phyloP scores from a whole-genome alignment of 768 basidiomycete genomes.

The Trametes cubensis region DNA sequence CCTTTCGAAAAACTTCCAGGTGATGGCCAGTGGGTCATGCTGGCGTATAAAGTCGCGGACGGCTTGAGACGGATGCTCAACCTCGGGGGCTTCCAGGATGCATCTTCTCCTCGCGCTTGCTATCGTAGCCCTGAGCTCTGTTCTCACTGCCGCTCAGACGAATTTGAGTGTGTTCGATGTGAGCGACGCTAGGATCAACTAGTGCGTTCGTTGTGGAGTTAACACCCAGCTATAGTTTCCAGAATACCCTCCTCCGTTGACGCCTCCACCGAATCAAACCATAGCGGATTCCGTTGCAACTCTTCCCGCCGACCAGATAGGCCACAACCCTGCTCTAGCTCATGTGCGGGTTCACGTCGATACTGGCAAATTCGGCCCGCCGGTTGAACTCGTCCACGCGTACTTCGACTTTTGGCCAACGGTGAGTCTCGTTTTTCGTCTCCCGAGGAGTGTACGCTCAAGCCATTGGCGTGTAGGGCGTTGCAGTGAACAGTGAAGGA shows the following conservation, averaged over 20 bases:
- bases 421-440: conserved; percentile 4
- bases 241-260: conserved; percentile 25
- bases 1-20: not conserved
- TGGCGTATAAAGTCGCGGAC: not conserved
- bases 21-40: not conserved
- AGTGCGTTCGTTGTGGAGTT: conserved; percentile 19
- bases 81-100: not conserved
- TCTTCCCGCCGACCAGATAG: conserved; percentile 9
- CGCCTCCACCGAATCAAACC: conserved; percentile 18
- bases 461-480: conserved; percentile 9
- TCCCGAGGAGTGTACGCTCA: not conserved
- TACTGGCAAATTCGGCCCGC: conserved; percentile 23
- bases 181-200: conserved; percentile 6
- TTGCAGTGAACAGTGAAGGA: conserved; percentile 24
- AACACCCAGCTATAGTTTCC: conserved; percentile 13
- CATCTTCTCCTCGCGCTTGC: not conserved
- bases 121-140: not conserved
- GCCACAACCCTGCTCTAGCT: conserved; percentile 1
- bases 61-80: not conserved
- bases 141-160: not conserved
- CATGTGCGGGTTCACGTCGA: conserved; percentile 19
- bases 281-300: conserved; percentile 12
- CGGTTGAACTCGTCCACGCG: conserved; percentile 23
- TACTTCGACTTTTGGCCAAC: conserved; percentile 28
- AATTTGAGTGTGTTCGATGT: conserved; percentile 23